Evolutionary conservation across 164 flowering plant genomes (phyloP).

Genomic region (Amborella trichopoda): DNA sequence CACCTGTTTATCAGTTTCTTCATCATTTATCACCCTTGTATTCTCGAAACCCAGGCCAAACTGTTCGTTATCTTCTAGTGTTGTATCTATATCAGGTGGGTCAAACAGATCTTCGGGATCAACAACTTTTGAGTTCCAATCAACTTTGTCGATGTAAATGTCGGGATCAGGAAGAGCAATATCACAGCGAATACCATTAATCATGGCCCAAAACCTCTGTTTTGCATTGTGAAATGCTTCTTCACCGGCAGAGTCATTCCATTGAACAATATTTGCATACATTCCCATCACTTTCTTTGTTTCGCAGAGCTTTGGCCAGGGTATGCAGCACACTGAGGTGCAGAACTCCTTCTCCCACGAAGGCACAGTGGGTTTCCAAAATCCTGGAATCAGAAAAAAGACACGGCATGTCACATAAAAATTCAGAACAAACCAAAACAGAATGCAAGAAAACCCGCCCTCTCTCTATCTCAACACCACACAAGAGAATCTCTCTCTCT

Average conservation of each 20-base stretch:
- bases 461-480: too few relatives aligned
- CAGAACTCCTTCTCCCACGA: slow-evolving; percentile 67
- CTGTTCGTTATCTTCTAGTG: slow-evolving; percentile 15
- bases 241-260: slow-evolving; percentile 72
- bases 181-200: slow-evolving; percentile 30
- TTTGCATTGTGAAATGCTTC: slow-evolving; percentile 60
- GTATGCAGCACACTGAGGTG: slow-evolving; percentile 26
- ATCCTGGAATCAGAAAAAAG: too few relatives aligned
- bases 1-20: too few relatives aligned
- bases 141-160: slow-evolving; percentile 41
- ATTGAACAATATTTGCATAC: slow-evolving; percentile 28
- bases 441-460: too few relatives aligned
- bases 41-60: too few relatives aligned
- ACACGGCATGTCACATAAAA: too few relatives aligned
- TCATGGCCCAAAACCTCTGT: slow-evolving; percentile 38
- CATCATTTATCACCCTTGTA: too few relatives aligned
- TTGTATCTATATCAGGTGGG: slow-evolving; percentile 20
- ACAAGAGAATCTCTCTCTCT: too few relatives aligned
- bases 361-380: slow-evolving; percentile 36
- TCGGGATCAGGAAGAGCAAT: slow-evolving; percentile 46
- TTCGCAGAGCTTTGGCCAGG: slow-evolving; percentile 49
- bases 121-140: slow-evolving; percentile 31
- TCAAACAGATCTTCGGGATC: slow-evolving; percentile 37
- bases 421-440: too few relatives aligned
- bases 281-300: slow-evolving; percentile 23